Base-by-base conservation (phyloP, 2,329 filamentous ascomycete species). In the Penicillium sclerotiorum region DNA sequence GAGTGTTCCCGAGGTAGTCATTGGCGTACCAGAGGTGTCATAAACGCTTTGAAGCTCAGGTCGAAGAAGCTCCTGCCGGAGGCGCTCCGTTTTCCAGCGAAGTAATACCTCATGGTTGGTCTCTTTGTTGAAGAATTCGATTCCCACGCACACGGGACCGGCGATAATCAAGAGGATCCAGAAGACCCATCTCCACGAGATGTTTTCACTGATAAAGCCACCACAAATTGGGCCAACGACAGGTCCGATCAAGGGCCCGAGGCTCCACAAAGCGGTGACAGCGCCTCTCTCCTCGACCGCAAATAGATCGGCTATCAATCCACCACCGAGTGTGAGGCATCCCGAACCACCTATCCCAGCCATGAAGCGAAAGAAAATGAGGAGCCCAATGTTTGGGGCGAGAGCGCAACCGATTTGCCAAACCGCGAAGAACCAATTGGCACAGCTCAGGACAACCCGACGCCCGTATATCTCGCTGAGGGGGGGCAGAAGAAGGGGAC, bases 331-430 rank as follows among this genome's bases (percentile, higher is more conserved):
- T 0, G 73, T 74, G 1, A 77, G 23, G 37, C 64, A 64, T 4
- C 59, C 66, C 2, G 58, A 60, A 3, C 68, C 68, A 21, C 58
- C 69, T n/a, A 64, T 57, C 11, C 83, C 82, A 5, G 80, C 79
- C 45, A 88, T 81, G 68, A 88, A 84, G 32, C 86, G 80, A 21
- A 86, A 74, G 11, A 86, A 74, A 32, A 89, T 70, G 1, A 89
- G 73, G 1, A 79, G 78, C 25, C 72, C 72, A 49, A 87, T 82
- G 55, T 79, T 83, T 22, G 79, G 71, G 0, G 80, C 73, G 11
- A 79, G 81, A 1, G 82, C 81, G 17, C 77, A 78, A 7, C 77
- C 84, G 11, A 81, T 82, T 55, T 82, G 84, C 67, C 87, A 88
- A 2, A 77, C 76, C 1, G 79, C 78, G 53, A 87, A 77, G 11